These are phyloP conservation scores for Miscanthus sacchariflorus DNA, from an alignment of 202 grass and related monocot species.

Conservation along the genomic window DNA sequence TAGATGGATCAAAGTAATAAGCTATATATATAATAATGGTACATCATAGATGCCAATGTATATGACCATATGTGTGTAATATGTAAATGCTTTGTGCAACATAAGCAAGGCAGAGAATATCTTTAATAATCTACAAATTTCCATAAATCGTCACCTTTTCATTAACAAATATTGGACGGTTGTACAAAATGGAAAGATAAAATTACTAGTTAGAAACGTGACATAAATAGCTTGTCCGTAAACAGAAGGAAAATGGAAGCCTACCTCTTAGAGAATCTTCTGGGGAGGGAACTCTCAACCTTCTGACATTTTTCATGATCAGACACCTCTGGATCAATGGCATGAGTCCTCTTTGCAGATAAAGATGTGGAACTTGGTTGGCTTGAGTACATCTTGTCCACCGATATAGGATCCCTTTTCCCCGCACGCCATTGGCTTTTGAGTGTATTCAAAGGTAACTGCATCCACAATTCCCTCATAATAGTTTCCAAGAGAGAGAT, in stretches of 20 bases:
- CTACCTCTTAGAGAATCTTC: constrained; percentile 39
- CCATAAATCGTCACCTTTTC: not conserved
- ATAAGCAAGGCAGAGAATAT: not conserved
- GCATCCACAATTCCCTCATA: constrained; percentile 41
- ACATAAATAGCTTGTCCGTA: not conserved
- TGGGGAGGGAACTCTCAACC: not conserved
- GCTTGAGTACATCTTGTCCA: constrained; percentile 44
- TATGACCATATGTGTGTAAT: not conserved
- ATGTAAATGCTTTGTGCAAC: constrained; percentile 29
- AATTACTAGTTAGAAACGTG: not conserved
- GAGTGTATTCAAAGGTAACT: constrained; percentile 20
- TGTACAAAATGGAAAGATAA: not conserved
- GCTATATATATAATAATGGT: constrained; percentile 8
- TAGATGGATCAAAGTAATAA: not conserved
- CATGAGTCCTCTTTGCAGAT: constrained; percentile 29
- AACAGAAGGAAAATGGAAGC: constrained; percentile 7
- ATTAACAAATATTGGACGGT: not conserved
- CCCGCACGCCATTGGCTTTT: not conserved
- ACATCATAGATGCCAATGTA: constrained; percentile 10
- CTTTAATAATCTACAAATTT: not conserved
- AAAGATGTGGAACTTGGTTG: constrained; percentile 35
- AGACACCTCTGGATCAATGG: constrained; percentile 40
- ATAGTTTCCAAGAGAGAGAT: not conserved
- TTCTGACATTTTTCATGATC: constrained; percentile 5
- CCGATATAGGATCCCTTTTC: constrained; percentile 34